These are phyloP conservation scores for Penicillium sclerotiorum DNA, from an alignment of 2,329 filamentous ascomycete genomes.

Conservation along the genomic window DNA sequence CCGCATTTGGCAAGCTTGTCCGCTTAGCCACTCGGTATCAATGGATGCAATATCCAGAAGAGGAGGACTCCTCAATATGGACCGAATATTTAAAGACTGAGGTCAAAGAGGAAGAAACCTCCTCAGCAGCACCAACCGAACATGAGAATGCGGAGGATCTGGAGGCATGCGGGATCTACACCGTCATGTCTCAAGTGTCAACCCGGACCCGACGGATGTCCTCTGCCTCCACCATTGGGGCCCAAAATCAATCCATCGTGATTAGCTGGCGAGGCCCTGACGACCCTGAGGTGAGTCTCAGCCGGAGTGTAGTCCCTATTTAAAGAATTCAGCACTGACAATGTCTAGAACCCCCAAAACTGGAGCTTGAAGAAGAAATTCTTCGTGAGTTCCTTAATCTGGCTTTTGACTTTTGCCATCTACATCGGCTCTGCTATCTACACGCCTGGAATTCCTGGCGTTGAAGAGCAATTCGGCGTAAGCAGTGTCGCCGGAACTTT, in stretches of 20 bases:
- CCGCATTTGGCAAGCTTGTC: constrained; percentile 26
- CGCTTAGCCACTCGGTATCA: constrained; percentile 15
- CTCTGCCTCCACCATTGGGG: not conserved
- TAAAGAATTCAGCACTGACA: not conserved
- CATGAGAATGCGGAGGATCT: constrained; percentile 11
- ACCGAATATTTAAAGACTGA: constrained; percentile 18
- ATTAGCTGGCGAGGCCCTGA: constrained; percentile 21
- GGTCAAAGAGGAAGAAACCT: constrained; percentile 6
- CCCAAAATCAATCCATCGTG: constrained; percentile 7
- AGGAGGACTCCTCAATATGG: constrained; percentile 15
- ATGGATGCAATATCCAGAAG: constrained; percentile 23
- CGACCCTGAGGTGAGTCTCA: constrained; percentile 20
- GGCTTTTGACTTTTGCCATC: constrained; percentile 51
- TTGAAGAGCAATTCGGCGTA: constrained; percentile 50
- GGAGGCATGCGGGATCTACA: constrained; percentile 18
- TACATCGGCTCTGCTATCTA: constrained; percentile 59
- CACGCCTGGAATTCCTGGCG: constrained; percentile 44
- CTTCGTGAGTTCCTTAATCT: constrained; percentile 52
- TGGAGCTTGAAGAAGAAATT: constrained; percentile 49
- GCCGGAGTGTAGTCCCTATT: too few species aligned
- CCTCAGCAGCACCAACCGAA: constrained; percentile 1
- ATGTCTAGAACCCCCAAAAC: constrained; percentile 48
- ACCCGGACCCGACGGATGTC: constrained; percentile 7
- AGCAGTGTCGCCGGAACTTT: constrained; percentile 50
- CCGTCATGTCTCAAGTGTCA: constrained; percentile 22